phyloP scores from a whole-genome alignment of 805 yeast species.

The Wickerhamiella australiensis region DNA sequence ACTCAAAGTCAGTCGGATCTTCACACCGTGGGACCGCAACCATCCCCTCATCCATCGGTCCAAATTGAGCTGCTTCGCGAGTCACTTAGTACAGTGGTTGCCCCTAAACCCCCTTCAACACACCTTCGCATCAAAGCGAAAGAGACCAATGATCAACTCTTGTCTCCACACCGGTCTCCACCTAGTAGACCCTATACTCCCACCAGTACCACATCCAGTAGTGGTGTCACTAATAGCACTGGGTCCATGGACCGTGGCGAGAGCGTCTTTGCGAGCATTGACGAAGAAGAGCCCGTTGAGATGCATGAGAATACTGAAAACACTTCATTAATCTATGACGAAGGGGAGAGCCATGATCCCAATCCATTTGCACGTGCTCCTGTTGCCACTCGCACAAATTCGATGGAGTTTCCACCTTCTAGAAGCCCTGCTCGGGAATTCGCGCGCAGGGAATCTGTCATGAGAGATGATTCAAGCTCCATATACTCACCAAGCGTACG shows the following conservation, averaged over 20 bases:
- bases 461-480: not conserved
- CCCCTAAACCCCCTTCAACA: not conserved
- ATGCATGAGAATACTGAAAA: not conserved
- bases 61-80: not conserved
- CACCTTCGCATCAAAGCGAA: not conserved
- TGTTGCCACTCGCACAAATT: not conserved
- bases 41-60: not conserved
- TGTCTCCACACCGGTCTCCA: slow-evolving; percentile 6
- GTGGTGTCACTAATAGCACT: not conserved
- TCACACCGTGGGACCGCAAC: not conserved
- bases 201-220: not conserved
- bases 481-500: not conserved
- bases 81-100: not conserved
- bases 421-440: not conserved
- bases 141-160: not conserved
- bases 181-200: slow-evolving; percentile 5
- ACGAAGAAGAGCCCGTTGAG: not conserved
- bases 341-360: not conserved
- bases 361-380: not conserved
- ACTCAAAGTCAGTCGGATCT: too few species aligned
- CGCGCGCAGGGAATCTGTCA: not conserved
- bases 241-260: not conserved
- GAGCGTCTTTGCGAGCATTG: not conserved
- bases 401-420: not conserved
- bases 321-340: not conserved